Evolutionary conservation across 768 basidiomycete genomes (phyloP).

Genomic region (Tulasnella sp.): DNA sequence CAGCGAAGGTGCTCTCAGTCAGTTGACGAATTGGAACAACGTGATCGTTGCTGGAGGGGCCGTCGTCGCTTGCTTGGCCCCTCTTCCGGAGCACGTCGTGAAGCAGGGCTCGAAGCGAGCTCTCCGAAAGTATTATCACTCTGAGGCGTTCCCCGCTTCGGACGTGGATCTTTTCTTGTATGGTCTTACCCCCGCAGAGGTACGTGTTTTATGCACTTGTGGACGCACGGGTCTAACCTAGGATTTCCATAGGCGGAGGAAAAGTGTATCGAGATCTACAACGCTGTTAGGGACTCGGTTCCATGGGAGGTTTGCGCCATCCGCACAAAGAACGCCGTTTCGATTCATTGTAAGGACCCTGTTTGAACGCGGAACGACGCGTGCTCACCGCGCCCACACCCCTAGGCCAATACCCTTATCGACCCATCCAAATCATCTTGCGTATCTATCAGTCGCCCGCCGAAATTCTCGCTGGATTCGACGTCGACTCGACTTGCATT

Average conservation of each 20-base stretch:
- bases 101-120: constrained; percentile 47
- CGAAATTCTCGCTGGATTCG: constrained; percentile 59
- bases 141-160: no score
- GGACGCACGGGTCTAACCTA: no score
- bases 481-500: constrained; percentile 57
- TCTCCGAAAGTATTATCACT: constrained; percentile 49
- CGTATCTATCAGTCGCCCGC: constrained; percentile 58
- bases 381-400: not conserved
- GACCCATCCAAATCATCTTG: constrained; percentile 55
- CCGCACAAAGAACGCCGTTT: constrained; percentile 59
- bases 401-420: constrained; percentile 57
- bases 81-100: constrained; percentile 44
- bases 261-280: no score
- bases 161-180: constrained; percentile 60
- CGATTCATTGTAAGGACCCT: constrained; percentile 46
- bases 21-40: no score
- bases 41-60: constrained; percentile 56
- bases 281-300: no score
- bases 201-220: not conserved
- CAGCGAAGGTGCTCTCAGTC: no score
- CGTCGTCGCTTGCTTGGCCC: constrained; percentile 49
- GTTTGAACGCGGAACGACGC: no score
- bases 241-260: no score
- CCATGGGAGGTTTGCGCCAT: no score
- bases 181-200: constrained; percentile 21